These are phyloP conservation scores for Melastoma malabathricum DNA, from an alignment of 345 rosid species.

Conservation along the genomic window DNA sequence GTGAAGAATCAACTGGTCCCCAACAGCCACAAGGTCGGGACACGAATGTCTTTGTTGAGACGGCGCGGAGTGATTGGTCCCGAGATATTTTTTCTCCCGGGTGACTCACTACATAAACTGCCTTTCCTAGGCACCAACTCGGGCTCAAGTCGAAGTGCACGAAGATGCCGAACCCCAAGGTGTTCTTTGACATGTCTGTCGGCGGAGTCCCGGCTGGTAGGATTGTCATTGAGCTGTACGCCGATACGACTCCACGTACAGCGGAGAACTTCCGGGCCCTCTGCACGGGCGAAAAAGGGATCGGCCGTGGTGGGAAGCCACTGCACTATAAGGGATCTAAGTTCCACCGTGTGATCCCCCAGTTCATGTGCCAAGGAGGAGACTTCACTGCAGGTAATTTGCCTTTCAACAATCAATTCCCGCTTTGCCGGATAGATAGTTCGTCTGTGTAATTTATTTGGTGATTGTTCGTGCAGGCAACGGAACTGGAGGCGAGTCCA, in stretches of 20 bases:
- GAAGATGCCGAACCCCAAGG: slow-evolving; percentile 21
- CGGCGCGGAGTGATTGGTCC: too few relatives aligned
- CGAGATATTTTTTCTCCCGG: too few relatives aligned
- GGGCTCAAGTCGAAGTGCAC: too few relatives aligned
- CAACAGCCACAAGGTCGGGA: too few relatives aligned
- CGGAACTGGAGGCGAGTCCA: slow-evolving; percentile 78
- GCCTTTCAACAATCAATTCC: too few relatives aligned
- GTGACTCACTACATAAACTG: too few relatives aligned
- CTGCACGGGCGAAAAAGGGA: slow-evolving; percentile 70
- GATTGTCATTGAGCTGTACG: slow-evolving; percentile 57
- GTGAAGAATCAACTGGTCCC: too few relatives aligned
- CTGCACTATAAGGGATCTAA: slow-evolving; percentile 69
- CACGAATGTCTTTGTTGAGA: too few relatives aligned
- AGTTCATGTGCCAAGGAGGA: slow-evolving; percentile 86
- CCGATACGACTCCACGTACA: slow-evolving; percentile 42
- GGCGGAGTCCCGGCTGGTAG: slow-evolving; percentile 37
- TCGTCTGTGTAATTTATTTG: too few relatives aligned
- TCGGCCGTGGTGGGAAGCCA: slow-evolving; percentile 44
- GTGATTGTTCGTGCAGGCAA: slow-evolving; percentile 17
- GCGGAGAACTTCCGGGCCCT: slow-evolving; percentile 84
- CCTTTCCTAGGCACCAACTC: too few relatives aligned
- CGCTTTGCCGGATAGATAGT: too few relatives aligned
- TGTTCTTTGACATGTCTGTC: slow-evolving; percentile 46
- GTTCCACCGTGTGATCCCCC: slow-evolving; percentile 73
- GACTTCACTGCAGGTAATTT: slow-evolving; percentile 40